phyloP scores from a whole-genome alignment of 169 alveolate species.

The Sarcocystis neurona region DNA sequence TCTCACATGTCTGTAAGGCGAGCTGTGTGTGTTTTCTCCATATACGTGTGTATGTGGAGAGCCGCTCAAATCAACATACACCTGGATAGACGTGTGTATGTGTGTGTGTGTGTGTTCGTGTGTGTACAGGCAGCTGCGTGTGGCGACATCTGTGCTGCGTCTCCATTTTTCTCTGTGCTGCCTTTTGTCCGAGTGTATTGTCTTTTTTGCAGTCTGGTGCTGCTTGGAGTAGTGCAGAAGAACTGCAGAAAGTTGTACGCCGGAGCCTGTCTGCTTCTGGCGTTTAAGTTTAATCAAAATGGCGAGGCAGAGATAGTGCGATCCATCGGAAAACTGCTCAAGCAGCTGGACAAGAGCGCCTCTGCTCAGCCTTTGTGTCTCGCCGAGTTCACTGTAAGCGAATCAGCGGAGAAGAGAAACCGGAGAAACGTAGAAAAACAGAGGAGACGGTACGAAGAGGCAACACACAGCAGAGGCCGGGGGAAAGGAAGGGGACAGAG shows the following conservation, averaged over 20 bases:
- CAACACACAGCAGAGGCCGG: no score
- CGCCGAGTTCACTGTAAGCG: slow-evolving; percentile 28
- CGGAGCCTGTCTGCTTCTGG: slow-evolving; percentile 39
- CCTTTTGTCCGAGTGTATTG: not conserved
- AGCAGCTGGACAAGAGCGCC: not conserved
- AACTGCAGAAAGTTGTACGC: slow-evolving; percentile 38
- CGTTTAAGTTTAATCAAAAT: slow-evolving; percentile 53
- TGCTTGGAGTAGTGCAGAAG: slow-evolving; percentile 28
- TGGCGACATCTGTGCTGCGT: not conserved
- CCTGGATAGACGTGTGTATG: no score
- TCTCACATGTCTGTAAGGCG: no score
- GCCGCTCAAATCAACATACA: no score
- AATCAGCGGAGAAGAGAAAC: no score
- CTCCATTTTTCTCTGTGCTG: not conserved
- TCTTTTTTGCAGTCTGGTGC: slow-evolving; percentile 41
- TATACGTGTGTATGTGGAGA: no score
- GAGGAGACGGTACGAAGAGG: no score
- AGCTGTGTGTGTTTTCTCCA: no score
- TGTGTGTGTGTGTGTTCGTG: no score
- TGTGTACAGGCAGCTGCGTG: not conserved
- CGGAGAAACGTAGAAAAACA: no score
- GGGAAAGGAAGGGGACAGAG: no score
- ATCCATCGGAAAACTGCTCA: not conserved
- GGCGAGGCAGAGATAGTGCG: not conserved
- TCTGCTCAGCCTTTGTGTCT: not conserved